Evolutionary conservation across 148 eudicot genomes (phyloP).

Genomic region (Chenopodium suecicum): DNA sequence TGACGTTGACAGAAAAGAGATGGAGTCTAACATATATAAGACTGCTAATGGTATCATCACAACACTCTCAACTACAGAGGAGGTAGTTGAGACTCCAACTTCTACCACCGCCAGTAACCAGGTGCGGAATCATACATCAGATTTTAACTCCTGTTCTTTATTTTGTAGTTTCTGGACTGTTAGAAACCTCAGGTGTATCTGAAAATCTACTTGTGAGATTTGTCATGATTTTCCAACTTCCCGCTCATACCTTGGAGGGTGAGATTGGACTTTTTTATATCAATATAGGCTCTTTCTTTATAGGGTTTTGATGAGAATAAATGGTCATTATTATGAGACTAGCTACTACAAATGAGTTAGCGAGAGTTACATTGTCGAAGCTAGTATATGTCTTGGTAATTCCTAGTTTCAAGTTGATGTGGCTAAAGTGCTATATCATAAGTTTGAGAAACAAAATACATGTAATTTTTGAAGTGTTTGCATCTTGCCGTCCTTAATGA

Average conservation of each 20-base stretch:
- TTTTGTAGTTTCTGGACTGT: background rate
- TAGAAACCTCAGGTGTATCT: background rate
- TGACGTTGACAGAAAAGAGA: conserved; percentile 18
- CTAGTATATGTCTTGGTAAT: background rate
- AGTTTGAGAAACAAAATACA: background rate
- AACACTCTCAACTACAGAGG: conserved; percentile 24
- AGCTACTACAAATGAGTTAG: background rate
- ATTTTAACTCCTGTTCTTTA: background rate
- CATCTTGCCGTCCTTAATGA: background rate
- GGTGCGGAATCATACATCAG: conserved; percentile 32
- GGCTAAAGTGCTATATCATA: background rate
- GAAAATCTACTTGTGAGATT: background rate
- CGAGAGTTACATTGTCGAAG: background rate
- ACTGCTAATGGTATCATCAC: conserved; percentile 9
- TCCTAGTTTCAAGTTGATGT: background rate
- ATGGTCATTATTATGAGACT: background rate
- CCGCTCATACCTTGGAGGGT: background rate
- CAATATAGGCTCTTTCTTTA: background rate
- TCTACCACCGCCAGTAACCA: conserved; percentile 38
- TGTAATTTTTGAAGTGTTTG: background rate
- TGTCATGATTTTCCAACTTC: background rate
- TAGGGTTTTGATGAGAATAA: background rate
- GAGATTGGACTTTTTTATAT: background rate
- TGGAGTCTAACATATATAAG: conserved; percentile 20
- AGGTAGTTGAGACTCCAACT: conserved; percentile 27